These are phyloP conservation scores for Coemansia sp. DNA, from an alignment of 192 early-diverging fungal genomes.

Conservation along the genomic window DNA sequence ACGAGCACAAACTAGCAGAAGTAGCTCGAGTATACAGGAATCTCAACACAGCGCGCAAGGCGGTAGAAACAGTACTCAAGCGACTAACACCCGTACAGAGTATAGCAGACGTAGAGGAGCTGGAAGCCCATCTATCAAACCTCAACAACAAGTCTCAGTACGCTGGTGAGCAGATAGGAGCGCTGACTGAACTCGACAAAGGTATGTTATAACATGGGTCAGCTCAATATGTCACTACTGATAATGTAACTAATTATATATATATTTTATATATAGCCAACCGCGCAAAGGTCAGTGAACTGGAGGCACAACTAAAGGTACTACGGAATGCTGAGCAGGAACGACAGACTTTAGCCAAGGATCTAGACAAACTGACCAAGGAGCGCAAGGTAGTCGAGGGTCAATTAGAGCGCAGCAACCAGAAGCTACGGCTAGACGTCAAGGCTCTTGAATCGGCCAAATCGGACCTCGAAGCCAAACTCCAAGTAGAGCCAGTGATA, in stretches of 20 bases:
- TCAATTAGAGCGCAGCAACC: constrained; percentile 46
- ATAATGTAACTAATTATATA: not conserved
- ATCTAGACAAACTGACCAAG: constrained; percentile 30
- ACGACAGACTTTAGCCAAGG: constrained; percentile 13
- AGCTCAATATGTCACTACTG: not conserved
- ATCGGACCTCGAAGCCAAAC: not conserved
- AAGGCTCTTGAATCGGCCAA: constrained; percentile 14
- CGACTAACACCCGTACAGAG: constrained; percentile 51
- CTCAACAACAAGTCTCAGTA: constrained; percentile 50
- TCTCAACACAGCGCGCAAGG: constrained; percentile 51
- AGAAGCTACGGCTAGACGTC: constrained; percentile 45
- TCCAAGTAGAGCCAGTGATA: not conserved
- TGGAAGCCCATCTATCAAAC: constrained; percentile 52
- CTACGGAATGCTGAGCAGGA: constrained; percentile 17
- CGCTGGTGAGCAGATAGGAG: constrained; percentile 55
- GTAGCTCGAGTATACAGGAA: constrained; percentile 56
- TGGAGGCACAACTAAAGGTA: constrained; percentile 19
- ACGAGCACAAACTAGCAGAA: constrained; percentile 56
- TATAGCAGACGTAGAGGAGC: constrained; percentile 57
- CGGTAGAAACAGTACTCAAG: constrained; percentile 48
- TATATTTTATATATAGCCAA: constrained; percentile 13
- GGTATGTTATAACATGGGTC: not conserved
- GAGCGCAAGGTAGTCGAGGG: constrained; percentile 49
- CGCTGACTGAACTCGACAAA: constrained; percentile 52
- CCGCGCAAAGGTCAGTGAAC: constrained; percentile 35